These are phyloP conservation scores for Metschnikowia vanudenii DNA, from an alignment of 805 yeast genomes.

Conservation along the genomic window DNA sequence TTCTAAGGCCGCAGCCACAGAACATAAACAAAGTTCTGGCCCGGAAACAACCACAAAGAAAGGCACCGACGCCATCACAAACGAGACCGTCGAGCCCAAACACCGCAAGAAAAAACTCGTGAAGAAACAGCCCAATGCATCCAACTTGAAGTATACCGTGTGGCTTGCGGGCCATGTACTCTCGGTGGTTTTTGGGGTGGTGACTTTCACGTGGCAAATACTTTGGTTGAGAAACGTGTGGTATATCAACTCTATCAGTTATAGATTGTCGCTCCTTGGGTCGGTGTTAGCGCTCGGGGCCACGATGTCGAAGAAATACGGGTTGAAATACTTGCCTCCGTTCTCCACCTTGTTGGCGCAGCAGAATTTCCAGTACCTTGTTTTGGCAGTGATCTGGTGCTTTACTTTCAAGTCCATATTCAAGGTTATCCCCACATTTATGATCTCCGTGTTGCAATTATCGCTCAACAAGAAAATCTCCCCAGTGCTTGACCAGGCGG, in stretches of 20 bases:
- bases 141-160: conserved; percentile 43
- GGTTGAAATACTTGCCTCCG: conserved; percentile 55
- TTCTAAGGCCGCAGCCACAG: not conserved
- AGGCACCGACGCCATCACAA: conserved; percentile 9
- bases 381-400: conserved; percentile 58
- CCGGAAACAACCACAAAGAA: not conserved
- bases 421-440: conserved; percentile 59
- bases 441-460: conserved; percentile 60
- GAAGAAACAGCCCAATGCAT: conserved; percentile 26
- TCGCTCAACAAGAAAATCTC: conserved; percentile 39
- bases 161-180: conserved; percentile 60
- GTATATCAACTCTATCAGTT: conserved; percentile 49
- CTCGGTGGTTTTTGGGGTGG: conserved; percentile 47
- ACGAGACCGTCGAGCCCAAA: conserved; percentile 15
- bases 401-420: conserved; percentile 62
- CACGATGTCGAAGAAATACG: conserved; percentile 58
- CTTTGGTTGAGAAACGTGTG: conserved; percentile 38
- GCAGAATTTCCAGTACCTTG: conserved; percentile 70
- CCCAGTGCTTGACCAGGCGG: conserved; percentile 39
- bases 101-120: conserved; percentile 30
- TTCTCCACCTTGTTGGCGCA: conserved; percentile 64
- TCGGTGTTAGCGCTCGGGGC: conserved; percentile 50
- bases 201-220: conserved; percentile 36
- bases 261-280: conserved; percentile 58
- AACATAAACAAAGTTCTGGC: not conserved